Base-by-base conservation (phyloP, 305 asterid genomes). In the Fraxinus latifolia region DNA sequence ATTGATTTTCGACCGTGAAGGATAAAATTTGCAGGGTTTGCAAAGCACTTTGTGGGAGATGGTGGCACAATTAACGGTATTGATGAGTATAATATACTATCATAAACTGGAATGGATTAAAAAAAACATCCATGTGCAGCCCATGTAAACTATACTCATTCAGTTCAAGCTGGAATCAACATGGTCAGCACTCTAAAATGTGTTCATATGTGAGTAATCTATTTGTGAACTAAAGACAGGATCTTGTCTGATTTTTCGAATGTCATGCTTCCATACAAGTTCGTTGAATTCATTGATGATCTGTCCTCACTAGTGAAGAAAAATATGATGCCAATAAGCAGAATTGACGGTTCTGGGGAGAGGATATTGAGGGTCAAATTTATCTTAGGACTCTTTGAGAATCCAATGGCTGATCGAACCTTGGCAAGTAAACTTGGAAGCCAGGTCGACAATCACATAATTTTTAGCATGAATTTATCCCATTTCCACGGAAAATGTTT, bases 11-110 rank as follows among this genome's bases (percentile, higher is more conserved):
- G 60, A 29, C 27, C 77, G 5, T 83, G 17, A 85, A 85, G 88
- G 77, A 79, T 80, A 39, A 87, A 83, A 55, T 84, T 87, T 42
- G 85, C 82, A 65, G 84, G 84, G 19, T 83, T 87, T 19, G 90
- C 85, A 14, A 85, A 87, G 84, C 87, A 87, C 74, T 87, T 83
- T 21, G 87, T 85, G 15, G 90, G 89, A 33, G 90, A 87, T 70
- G 89, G 90, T 5, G 90, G 90, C 76, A 87, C 87, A 15, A 34
- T 14, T 1, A 79, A 36, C 32, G 90, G 89, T 19, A 77, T 81
- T 0, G 81, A 87, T 25, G 87, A 87, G 82, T 4, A 33, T 74
- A 34, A 42, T 77, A 42, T 72, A 87, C 87, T 4, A 76, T 83
- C 7, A 85, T 77, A 7, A 65, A 65, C 31, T 47, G 21, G 14